These are phyloP conservation scores for Pythium sukuiense DNA, from an alignment of 352 stramenopile species.

Conservation along the genomic window DNA sequence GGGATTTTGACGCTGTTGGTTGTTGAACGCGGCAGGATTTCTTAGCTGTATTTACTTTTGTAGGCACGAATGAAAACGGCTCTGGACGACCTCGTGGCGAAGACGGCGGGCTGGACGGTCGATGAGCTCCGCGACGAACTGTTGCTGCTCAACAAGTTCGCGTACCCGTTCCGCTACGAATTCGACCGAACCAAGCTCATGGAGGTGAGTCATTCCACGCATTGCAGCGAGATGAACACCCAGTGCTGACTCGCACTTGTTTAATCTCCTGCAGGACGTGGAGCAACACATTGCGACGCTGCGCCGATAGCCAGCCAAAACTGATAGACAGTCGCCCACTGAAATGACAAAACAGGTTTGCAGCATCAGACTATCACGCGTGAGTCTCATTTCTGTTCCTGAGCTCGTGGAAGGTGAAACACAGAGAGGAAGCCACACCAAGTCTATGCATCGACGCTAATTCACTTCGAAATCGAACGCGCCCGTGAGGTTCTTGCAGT, in stretches of 20 bases:
- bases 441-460: constrained; percentile 5
- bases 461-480: constrained; percentile 55
- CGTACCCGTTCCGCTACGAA: constrained; percentile 56
- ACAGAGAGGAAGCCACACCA: background rate
- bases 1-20: background rate
- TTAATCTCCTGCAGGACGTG: constrained; percentile 9
- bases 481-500: constrained; percentile 55
- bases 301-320: constrained; percentile 2
- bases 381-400: background rate
- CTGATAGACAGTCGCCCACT: background rate
- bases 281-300: constrained; percentile 17
- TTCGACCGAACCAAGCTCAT: constrained; percentile 72
- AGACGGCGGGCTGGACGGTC: constrained; percentile 65
- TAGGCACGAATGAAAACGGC: constrained; percentile 54
- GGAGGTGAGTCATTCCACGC: constrained; percentile 36
- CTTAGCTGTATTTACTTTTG: background rate
- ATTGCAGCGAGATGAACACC: background rate
- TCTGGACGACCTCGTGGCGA: constrained; percentile 54
- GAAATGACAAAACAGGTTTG: background rate
- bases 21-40: background rate
- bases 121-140: constrained; percentile 74
- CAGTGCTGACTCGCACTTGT: background rate
- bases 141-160: constrained; percentile 67
- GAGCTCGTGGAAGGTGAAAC: background rate
- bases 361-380: background rate